A percentile compares a stretch with the other conserved stretches of the same genome.
phyloP scores from a whole-genome alignment of 441 rosid species.

The Melianthus villosus region DNA sequence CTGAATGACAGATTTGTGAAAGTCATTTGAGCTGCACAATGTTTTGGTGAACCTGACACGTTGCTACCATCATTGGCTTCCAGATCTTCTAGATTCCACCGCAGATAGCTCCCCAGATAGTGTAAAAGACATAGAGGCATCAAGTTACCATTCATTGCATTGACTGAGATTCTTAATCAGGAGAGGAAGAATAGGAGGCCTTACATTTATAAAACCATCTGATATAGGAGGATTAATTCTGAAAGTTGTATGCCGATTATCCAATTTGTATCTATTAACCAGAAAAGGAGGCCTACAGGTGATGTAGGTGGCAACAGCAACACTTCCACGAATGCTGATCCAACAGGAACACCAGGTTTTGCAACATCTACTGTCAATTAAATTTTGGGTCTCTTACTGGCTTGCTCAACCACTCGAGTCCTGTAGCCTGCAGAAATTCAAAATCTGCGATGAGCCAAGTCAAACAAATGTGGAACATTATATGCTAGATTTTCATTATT shows the following conservation, averaged over 20 bases:
- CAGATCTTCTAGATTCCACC: too few relatives aligned
- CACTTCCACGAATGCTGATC: slow-evolving; percentile 23
- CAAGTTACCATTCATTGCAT: too few relatives aligned
- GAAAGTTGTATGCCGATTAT: slow-evolving; percentile 67
- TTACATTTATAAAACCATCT: slow-evolving; percentile 61
- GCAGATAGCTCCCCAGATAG: too few relatives aligned
- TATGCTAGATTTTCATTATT: too few relatives aligned
- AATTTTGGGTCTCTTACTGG: slow-evolving; percentile 47
- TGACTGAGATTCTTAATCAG: too few relatives aligned
- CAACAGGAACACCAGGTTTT: slow-evolving; percentile 15
- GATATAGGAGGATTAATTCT: slow-evolving; percentile 68
- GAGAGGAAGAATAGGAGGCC: slow-evolving; percentile 17
- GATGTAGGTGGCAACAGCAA: slow-evolving; percentile 22
- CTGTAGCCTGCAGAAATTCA: slow-evolving; percentile 45
- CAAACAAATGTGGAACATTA: too few relatives aligned
- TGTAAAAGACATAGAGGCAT: too few relatives aligned
- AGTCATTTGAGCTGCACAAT: too few relatives aligned
- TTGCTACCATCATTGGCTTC: too few relatives aligned
- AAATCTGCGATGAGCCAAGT: too few relatives aligned
- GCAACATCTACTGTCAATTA: slow-evolving; percentile 23
- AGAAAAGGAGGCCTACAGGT: slow-evolving; percentile 19
- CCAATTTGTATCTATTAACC: slow-evolving; percentile 63
- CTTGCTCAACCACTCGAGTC: slow-evolving; percentile 43
- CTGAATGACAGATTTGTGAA: too few relatives aligned
- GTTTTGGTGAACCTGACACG: too few relatives aligned